Base-by-base conservation (phyloP, 148 eudicot genomes). In the Fagopyrum esculentum region DNA sequence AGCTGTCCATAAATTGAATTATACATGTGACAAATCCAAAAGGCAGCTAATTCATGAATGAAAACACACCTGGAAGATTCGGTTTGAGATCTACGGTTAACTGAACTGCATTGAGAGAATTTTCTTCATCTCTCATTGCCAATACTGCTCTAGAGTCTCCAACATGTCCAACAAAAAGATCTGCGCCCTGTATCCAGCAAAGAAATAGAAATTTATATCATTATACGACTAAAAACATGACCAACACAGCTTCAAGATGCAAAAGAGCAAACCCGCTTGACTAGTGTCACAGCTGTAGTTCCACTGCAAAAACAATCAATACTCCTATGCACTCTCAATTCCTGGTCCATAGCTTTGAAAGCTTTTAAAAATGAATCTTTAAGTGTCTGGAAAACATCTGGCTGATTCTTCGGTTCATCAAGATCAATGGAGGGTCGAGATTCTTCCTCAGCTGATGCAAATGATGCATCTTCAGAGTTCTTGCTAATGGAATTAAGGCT, bases 271-370 rank as follows among this genome's bases (percentile, higher is more conserved):
- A 93, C 98, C 95, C 89, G 89, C 83, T 93, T 93, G 57, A 93
- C 84, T n/a, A 93, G 76, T 43, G 95, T 88, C 77, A 93, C 98
- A 5, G 98, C 98, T 54, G 98, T 93, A 63, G 97, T 93, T 73
- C 98, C 98, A 78, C 98, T 93, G 81, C 98, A 93, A 80, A 87
- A 93, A 86, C 97, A 88, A 73, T 93, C 93, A 66, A 91, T 87
- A 79, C 77, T 84, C 1, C 89, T 68, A 76, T 86, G 79, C 79
- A 80, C 86, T 82, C 87, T 89, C 66, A 93, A 76, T 80, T 93
- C 98, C 76, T 88, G 81, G 77, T 93, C 98, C 98, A 88, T 91
- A 72, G 86, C 85, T 79, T 77, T 93, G 79, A 87, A 91, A 68
- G 98, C 93, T 82, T 91, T 91, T 30, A 93, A 77, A 81, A 93